Evolutionary conservation across 1,284 basidiomycete species (phyloP).

Genomic region (Ganoderma sinense): DNA sequence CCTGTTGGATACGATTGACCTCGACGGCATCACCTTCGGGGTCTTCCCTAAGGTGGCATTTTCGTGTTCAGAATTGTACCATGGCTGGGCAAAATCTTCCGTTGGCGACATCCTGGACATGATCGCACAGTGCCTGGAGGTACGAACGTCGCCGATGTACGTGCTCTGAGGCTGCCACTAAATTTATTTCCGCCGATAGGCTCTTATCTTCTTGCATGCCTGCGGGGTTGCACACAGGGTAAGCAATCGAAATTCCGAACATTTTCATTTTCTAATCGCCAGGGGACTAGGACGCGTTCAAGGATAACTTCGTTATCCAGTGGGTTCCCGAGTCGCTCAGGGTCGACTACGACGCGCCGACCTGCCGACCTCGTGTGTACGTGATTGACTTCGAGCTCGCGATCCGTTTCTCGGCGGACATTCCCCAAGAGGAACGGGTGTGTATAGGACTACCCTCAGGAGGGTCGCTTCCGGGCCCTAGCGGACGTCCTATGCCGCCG

Average conservation of each 20-base stretch:
- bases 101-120: too few relatives aligned
- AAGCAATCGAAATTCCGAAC: background rate
- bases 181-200: background rate
- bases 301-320: too few relatives aligned
- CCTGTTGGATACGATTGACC: constrained; percentile 35
- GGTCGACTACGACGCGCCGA: background rate
- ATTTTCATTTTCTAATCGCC: background rate
- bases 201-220: constrained; percentile 11
- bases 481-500: constrained; percentile 27
- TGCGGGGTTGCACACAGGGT: constrained; percentile 13
- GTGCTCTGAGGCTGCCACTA: too few relatives aligned
- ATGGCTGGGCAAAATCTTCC: constrained; percentile 35
- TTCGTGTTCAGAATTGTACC: constrained; percentile 19
- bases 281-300: constrained; percentile 16
- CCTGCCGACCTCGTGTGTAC: constrained; percentile 18
- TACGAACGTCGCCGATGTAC: background rate
- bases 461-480: constrained; percentile 8
- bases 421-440: constrained; percentile 20
- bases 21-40: constrained; percentile 40
- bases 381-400: constrained; percentile 25
- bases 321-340: constrained; percentile 14
- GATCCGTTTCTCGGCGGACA: constrained; percentile 12
- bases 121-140: constrained; percentile 41
- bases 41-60: constrained; percentile 38
- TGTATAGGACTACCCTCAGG: constrained; percentile 5